Base-by-base conservation (phyloP, 1,139 yeast species). In the Suhomyces atakaporum region DNA sequence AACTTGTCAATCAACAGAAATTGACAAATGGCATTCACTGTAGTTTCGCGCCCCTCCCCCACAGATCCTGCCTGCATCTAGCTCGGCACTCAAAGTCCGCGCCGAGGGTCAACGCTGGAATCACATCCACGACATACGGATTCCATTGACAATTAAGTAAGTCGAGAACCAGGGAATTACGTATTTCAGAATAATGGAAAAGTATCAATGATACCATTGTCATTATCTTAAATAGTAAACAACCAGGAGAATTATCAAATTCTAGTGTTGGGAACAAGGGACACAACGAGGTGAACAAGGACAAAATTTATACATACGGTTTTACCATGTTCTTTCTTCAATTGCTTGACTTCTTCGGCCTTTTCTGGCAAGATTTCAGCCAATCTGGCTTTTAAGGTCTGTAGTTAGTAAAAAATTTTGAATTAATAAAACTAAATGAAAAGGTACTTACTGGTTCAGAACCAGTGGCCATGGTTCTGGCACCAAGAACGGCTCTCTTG, bases 311-410 rank as follows among this genome's bases (percentile, higher is more conserved):
- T 60, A 68, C 73, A 53, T 63, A 66, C 92, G 58, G 94, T 83
- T 65, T 82, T 77, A 60, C 97, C 97, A 64, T 89, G 77, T 57
- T 87, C 92, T 65, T 85, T 77, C 69, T 90, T 87, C 62, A 90
- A 81, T 57, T 82, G 81, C 75, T 88, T 89, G 66, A 90, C 84
- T 72, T 88, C 86, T 64, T 88, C 97, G 50, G 85, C 86, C 75
- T 86, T 87, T 58, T 78, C 88, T 53, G 98, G 98, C 63, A 89
- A 79, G 53, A 87, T 76, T 63, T 88, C 96, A 39, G 90, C 95
- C 64, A 92, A 89, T 63, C 95, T 82, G 70, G 89, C 95, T 69
- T 90, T 90, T 55, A 90, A 76, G 50, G 96, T 84, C 60, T 50
- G 29, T 22, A 35, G 48, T 41, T 43, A 42, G 58, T 53, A 44